phyloP scores from a whole-genome alignment of 371 early-diverging fungal genomes.

The Mortierella sp. region DNA sequence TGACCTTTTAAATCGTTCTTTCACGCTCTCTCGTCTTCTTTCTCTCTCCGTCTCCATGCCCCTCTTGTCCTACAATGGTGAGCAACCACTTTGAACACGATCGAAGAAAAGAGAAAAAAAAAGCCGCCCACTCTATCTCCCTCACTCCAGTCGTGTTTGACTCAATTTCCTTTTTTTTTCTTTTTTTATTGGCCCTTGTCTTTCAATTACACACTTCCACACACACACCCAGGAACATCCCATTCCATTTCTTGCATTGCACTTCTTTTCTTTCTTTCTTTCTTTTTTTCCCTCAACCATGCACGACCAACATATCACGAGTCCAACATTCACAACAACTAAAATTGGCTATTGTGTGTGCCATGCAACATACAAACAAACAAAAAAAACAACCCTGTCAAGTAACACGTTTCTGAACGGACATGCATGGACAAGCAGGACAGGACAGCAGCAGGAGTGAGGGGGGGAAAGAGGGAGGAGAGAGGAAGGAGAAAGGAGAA shows the following conservation, averaged over 20 bases:
- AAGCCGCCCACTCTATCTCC: neutral
- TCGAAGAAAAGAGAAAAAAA: neutral
- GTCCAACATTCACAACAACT: neutral
- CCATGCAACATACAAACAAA: neutral
- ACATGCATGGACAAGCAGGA: neutral
- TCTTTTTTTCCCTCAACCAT: neutral
- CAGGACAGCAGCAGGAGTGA: neutral
- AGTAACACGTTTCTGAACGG: conserved; percentile 2
- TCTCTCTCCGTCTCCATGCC: neutral
- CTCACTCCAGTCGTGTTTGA: conserved; percentile 1
- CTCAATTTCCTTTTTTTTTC: neutral
- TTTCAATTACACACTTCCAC: neutral
- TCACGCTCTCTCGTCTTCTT: neutral
- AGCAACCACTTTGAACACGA: neutral
- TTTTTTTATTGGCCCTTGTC: no score
- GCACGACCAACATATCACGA: neutral
- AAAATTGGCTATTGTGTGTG: neutral
- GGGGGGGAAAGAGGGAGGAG: neutral
- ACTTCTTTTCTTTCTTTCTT: neutral
- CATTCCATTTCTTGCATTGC: no score
- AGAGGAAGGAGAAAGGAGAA: neutral
- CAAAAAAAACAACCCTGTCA: neutral
- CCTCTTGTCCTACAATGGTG: neutral
- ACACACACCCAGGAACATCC: neutral
- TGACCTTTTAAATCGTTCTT: no score